Conservation (phyloP, 176 grass and related monocot species). For the Zoysia pacifica region DNA sequence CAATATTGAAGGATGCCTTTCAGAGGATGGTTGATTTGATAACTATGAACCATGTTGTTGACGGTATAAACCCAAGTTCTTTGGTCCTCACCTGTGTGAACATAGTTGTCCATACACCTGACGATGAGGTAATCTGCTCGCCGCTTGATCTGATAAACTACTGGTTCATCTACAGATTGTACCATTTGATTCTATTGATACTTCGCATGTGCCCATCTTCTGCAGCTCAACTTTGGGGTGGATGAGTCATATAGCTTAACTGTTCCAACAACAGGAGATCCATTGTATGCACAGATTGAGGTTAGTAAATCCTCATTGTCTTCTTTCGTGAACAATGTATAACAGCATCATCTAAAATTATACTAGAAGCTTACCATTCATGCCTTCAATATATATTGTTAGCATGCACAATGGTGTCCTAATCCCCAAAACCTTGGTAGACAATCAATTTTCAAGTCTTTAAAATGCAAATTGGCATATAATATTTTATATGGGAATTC, state of each 20-base stretch:
- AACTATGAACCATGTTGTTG: constrained; percentile 52
- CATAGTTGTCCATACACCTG: constrained; percentile 55
- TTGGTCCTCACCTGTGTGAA: constrained; percentile 58
- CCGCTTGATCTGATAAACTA: constrained; percentile 21
- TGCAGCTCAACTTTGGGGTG: constrained; percentile 78
- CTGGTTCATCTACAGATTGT: background rate
- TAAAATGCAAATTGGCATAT: constrained; percentile 15
- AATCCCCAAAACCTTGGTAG: background rate
- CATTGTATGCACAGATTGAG: constrained; percentile 70
- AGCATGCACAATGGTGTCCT: constrained; percentile 32
- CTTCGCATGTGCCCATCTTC: constrained; percentile 24
- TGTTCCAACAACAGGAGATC: constrained; percentile 59
- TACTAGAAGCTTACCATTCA: background rate
- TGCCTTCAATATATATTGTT: constrained; percentile 13
- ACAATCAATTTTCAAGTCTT: background rate
- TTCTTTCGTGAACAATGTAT: too few species aligned
- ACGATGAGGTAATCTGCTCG: constrained; percentile 58
- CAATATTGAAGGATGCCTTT: constrained; percentile 84
- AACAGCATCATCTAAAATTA: background rate
- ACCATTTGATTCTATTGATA: constrained; percentile 30
- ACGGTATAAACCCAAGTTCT: constrained; percentile 41
- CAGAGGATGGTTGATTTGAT: constrained; percentile 64
- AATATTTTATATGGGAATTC: background rate
- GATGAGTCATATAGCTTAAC: constrained; percentile 84
- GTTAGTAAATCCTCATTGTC: constrained; percentile 36